Base-by-base conservation (phyloP, 2,329 filamentous ascomycete species). In the Trichoderma sp. region DNA sequence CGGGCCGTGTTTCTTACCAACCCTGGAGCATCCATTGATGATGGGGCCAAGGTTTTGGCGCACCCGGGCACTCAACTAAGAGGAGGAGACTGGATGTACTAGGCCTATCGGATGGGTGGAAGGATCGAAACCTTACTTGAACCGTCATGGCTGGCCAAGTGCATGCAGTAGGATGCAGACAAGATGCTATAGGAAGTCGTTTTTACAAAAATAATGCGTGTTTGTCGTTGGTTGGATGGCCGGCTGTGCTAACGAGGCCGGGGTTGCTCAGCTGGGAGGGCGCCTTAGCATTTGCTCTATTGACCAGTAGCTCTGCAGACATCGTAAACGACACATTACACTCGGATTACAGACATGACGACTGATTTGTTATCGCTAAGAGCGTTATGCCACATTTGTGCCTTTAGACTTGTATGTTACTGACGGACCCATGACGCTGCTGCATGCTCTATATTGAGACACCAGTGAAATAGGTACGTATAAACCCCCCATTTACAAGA, bases 211-310 rank as follows among this genome's bases (percentile, higher is more conserved):
- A 32, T 13, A 8, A 3, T 26, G 26, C 26, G 15, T 50, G 43
- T 50, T 50, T 47, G 15, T 9, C 15, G 3, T 13, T 59, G n/a
- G 28, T 65, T 53, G 43, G 26, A n/a, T 23, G 26, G 26, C 39
- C 17, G n/a, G 3, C 0, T n/a, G n/a, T 20, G 30, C 58, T 26
- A 34, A 61, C n/a, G 32, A 61, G 50, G 23, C 50, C 32, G 32
- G 32, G 58, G 58, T 61, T 66, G 63, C 28, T 66, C 63, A 55
- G 43, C 63, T 55, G 28, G 63, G 63, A 66, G 58, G 30, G 58
- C 36, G 58, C 58, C 8, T 36, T 61, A 36, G 58, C 58, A 61
- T 36, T n/a, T 39, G 32, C 7, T 61, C 30, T 36, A 61, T 61
- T 61, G 32, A 34, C 32, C n/a, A 36, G 58, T 36, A 23, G 32